phyloP scores from a whole-genome alignment of 139 green algal genomes.

The Pleodorina starrii region DNA sequence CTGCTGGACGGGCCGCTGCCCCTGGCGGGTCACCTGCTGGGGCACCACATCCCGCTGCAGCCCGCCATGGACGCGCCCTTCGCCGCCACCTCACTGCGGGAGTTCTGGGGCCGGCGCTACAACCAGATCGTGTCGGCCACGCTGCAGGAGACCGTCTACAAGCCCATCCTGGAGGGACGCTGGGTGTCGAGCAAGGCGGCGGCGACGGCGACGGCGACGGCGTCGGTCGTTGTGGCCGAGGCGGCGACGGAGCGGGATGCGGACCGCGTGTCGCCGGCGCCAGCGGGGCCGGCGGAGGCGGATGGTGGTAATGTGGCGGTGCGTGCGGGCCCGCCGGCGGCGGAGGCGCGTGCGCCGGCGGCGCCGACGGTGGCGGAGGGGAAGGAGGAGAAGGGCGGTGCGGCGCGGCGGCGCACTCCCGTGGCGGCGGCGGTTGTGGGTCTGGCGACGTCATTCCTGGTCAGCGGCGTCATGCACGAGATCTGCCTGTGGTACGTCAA shows the following conservation, averaged over 20 bases:
- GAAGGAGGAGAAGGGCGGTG: neutral
- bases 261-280: too few species aligned
- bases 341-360: too few species aligned
- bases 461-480: constrained; percentile 61
- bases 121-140: constrained; percentile 44
- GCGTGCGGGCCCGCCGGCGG: neutral
- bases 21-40: neutral
- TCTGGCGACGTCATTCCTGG: constrained; percentile 40
- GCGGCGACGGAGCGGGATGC: too few species aligned
- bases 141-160: constrained; percentile 45
- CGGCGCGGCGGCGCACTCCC: neutral
- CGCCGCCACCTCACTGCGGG: neutral
- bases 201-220: neutral
- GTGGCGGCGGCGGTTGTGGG: neutral
- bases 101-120: constrained; percentile 51
- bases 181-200: neutral
- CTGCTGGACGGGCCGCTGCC: constrained; percentile 19
- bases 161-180: constrained; percentile 38
- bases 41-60: neutral
- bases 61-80: constrained; percentile 38
- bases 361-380: neutral
- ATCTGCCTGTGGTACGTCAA: neutral
- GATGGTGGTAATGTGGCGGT: neutral
- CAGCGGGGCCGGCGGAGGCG: too few species aligned
- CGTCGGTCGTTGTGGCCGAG: neutral